Evolutionary conservation across 23 red algal species (phyloP).

Genomic region (Rhodosorus marinus): DNA sequence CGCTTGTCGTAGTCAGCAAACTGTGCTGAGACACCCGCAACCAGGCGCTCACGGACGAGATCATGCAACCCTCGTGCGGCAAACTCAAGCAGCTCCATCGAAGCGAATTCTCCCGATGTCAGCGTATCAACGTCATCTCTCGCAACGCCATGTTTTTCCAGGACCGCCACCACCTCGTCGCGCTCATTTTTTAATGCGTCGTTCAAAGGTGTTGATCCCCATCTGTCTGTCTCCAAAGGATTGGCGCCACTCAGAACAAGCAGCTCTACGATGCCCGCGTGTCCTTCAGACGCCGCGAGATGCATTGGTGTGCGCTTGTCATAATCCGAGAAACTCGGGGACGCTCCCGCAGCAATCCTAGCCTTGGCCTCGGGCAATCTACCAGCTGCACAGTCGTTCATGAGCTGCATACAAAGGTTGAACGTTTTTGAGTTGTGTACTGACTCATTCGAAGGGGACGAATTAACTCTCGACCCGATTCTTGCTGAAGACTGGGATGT

Average conservation of each 20-base stretch:
- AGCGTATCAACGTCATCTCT: too few species aligned
- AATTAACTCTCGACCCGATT: too few species aligned
- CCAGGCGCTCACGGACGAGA: constrained; percentile 27
- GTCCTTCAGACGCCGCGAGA: constrained; percentile 3
- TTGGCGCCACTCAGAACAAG: constrained; percentile 65
- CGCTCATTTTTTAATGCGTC: constrained; percentile 65
- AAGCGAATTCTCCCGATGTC: constrained; percentile 9
- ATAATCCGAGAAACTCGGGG: constrained; percentile 1
- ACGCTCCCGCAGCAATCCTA: background rate
- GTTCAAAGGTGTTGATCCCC: constrained; percentile 70
- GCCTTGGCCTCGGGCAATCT: background rate
- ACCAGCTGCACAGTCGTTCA: background rate
- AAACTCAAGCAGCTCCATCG: constrained; percentile 49
- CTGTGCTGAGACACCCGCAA: constrained; percentile 31
- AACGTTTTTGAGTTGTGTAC: background rate
- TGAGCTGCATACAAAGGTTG: background rate
- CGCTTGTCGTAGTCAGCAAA: constrained; percentile 76
- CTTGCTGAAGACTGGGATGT: too few species aligned
- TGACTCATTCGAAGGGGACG: background rate
- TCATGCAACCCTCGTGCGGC: constrained; percentile 35
- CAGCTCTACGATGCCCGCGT: constrained; percentile 16
- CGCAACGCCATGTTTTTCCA: constrained; percentile 6
- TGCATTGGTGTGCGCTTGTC: constrained; percentile 6
- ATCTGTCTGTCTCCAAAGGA: constrained; percentile 49
- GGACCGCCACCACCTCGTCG: constrained; percentile 9